A percentile compares a stretch with the other conserved stretches of the same genome.
Evolutionary conservation across 2,329 filamentous ascomycete genomes (phyloP).

Genomic region (Neonectria ditissima): DNA sequence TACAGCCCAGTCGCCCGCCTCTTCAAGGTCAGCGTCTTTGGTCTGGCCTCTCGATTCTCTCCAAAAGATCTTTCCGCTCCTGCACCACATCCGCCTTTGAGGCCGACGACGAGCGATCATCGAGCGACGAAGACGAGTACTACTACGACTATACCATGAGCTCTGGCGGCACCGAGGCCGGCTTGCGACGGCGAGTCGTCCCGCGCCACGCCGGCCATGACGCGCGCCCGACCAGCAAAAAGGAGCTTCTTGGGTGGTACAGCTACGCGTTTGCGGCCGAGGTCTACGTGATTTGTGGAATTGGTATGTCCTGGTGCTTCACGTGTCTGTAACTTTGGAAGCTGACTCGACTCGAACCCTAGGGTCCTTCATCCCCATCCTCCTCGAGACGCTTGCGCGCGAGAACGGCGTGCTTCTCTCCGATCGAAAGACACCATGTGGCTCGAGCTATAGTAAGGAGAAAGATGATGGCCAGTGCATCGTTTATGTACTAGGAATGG

Average conservation of each 20-base stretch:
- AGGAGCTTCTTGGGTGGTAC: conserved; percentile 95
- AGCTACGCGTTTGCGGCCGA: conserved; percentile 96
- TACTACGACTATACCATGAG: conserved; percentile 46
- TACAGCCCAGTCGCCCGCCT: conserved; percentile 53
- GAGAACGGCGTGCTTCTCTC: conserved; percentile 89
- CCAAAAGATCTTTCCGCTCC: conserved; percentile 69
- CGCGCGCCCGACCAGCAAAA: conserved; percentile 84
- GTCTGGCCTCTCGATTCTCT: conserved; percentile 62
- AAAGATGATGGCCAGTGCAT: conserved; percentile 77
- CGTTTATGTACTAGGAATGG: conserved; percentile 81
- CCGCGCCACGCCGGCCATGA: conserved; percentile 85
- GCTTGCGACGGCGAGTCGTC: conserved; percentile 48
- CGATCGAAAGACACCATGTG: conserved; percentile 82
- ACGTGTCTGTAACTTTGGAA: neutral
- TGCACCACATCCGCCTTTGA: conserved; percentile 71
- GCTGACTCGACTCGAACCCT: conserved; percentile 23
- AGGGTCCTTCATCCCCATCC: conserved; percentile 96
- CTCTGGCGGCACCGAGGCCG: conserved; percentile 53
- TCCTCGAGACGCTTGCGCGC: conserved; percentile 91
- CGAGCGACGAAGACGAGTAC: conserved; percentile 47
- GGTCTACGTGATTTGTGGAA: conserved; percentile 88
- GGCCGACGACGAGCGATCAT: conserved; percentile 76
- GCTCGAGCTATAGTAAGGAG: conserved; percentile 67
- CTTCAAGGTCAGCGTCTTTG: conserved; percentile 57
- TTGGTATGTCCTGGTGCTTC: conserved; percentile 65